Base-by-base conservation (phyloP, 2,329 filamentous ascomycete species). In the Botryosphaeria dothidea region DNA sequence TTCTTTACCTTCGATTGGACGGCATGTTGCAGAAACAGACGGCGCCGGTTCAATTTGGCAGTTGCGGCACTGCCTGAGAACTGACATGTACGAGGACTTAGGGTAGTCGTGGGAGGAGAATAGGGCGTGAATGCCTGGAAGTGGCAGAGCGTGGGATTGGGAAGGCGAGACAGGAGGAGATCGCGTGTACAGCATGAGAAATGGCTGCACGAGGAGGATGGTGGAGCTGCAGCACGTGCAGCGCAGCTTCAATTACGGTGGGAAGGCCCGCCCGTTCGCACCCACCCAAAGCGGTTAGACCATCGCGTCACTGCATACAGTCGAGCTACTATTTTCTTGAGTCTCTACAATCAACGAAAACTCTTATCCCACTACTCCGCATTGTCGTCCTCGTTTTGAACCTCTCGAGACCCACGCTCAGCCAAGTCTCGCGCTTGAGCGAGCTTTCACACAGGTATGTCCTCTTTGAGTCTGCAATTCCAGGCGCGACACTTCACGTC, bases 291-390 rank as follows among this genome's bases (percentile, higher is more conserved):
- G 15, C 46, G 58, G 58, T 51, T 62, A 62, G 45, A 62, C 31
- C 36, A 23, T 57, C 38, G 56, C 56, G 27, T 31, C 56, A 60
- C 23, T 17, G 13, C 34, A 41, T 48, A 51, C 58, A 49, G 17
- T 41, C 29, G 15, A 38, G n/a, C n/a, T 23, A 49, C 27, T 58
- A 45, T 58, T 46, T 60, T 17, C 56, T 60, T 60, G 56, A 60
- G 27, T 60, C 19, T 46, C 56, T 5, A 31, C 41, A 60, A 46
- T 29, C 27, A 34, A 19, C 13, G 3, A 7, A 43, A 27, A n/a
- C 5, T 41, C 36, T 27, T 31, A 7, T 36, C 23, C 41, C 54
- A 36, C 38, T 34, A 17, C n/a, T 15, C 4, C 46, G 21, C 45
- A 51, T 17, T 15, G 4, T 27, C 15, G n/a, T 6, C 9, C 15